phyloP scores from a whole-genome alignment of 148 eudicot genomes.

The Linanthus parryae region DNA sequence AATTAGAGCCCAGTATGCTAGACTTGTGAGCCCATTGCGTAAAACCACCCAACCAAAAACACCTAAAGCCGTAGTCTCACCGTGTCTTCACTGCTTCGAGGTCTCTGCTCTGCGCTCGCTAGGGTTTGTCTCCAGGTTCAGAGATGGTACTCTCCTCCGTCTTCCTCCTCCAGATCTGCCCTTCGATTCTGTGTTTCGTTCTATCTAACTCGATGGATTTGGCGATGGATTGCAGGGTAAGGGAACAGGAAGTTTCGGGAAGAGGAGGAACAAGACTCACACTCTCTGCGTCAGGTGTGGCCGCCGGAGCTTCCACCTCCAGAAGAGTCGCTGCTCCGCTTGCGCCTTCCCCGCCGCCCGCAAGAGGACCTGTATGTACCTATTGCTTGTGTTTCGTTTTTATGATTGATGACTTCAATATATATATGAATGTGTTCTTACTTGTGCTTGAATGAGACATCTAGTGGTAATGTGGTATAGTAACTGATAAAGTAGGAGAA shows the following conservation, averaged over 20 bases:
- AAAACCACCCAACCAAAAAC: no score
- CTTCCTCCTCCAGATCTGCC: background rate
- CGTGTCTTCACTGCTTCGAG: no score
- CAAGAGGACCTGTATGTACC: slow-evolving; percentile 7
- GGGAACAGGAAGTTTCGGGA: slow-evolving; percentile 7
- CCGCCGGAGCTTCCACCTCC: slow-evolving; percentile 11
- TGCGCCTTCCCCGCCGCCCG: slow-evolving; percentile 10
- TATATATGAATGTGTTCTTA: no score
- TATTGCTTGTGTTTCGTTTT: no score
- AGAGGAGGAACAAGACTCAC: slow-evolving; percentile 12
- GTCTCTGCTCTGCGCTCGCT: background rate
- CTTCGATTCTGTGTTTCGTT: background rate
- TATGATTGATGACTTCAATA: no score
- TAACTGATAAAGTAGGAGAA: no score
- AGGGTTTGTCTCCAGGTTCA: background rate
- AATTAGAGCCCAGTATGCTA: no score
- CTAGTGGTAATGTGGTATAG: no score
- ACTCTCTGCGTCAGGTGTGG: slow-evolving; percentile 8
- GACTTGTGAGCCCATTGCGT: no score
- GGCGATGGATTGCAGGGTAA: background rate
- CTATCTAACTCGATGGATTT: background rate
- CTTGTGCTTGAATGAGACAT: no score
- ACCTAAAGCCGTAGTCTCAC: no score
- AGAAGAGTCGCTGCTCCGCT: slow-evolving; percentile 10
- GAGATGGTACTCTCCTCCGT: slow-evolving; percentile 8